These are phyloP conservation scores for Lichtheimia ramosa DNA, from an alignment of 371 early-diverging fungal species.

Conservation along the genomic window DNA sequence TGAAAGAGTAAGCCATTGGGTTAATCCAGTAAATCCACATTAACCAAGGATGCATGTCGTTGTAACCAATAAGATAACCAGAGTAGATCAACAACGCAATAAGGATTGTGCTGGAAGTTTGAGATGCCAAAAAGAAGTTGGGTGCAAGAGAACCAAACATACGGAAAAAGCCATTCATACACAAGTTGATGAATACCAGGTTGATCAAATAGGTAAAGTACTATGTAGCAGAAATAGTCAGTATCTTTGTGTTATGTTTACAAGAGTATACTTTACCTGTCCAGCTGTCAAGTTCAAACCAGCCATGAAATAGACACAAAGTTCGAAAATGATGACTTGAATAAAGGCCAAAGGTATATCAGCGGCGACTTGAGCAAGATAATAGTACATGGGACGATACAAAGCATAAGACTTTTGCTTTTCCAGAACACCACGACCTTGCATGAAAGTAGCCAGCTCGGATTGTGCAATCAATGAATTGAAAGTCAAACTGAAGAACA, in stretches of 20 bases:
- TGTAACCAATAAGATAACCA: too few relatives aligned
- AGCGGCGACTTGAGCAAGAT: constrained; percentile 56
- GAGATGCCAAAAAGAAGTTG: constrained; percentile 59
- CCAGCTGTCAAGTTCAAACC: constrained; percentile 53
- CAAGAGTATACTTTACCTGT: constrained; percentile 23
- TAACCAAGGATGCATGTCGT: constrained; percentile 70
- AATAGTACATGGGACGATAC: constrained; percentile 63
- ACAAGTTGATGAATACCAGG: constrained; percentile 41
- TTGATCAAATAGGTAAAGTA: constrained; percentile 58
- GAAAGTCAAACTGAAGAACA: constrained; percentile 62
- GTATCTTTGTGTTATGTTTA: too few relatives aligned
- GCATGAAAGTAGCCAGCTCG: constrained; percentile 53
- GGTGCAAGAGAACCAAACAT: constrained; percentile 58
- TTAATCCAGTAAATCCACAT: constrained; percentile 74
- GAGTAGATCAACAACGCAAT: constrained; percentile 55
- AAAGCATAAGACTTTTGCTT: constrained; percentile 69
- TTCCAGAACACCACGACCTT: constrained; percentile 63
- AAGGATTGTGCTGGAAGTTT: constrained; percentile 53
- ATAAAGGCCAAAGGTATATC: constrained; percentile 43
- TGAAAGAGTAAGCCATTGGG: constrained; percentile 67
- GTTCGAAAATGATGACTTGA: constrained; percentile 42
- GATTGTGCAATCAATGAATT: constrained; percentile 58
- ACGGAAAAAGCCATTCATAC: constrained; percentile 65
- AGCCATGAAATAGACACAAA: constrained; percentile 60
- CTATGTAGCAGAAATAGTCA: constrained; percentile 10